Base-by-base conservation (phyloP, 2,329 filamentous ascomycete genomes). In the Neoscytalidium dimidiatum region DNA sequence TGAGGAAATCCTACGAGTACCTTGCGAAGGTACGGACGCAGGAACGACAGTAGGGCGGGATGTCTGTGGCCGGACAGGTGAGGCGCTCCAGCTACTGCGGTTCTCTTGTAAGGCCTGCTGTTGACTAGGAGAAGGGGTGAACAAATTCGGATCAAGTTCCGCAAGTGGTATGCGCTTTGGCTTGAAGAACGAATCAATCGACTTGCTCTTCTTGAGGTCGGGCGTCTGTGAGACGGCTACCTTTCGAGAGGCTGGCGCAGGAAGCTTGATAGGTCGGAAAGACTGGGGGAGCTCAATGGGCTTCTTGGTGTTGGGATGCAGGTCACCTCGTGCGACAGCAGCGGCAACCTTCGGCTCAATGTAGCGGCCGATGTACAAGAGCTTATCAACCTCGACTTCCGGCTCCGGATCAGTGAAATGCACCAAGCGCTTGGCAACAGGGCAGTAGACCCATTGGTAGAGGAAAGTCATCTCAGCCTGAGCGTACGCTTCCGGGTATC, bases 401-500 rank as follows among this genome's bases (percentile, higher is more conserved):
- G 84, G 80, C 0, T 87, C 85, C 0, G 90, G 84, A 14, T 87
- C 82, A 0, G 88, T 95, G 66, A 97, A 83, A 66, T 92, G 88
- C 44, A 97, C 91, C 49, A 98, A 78, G 67, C 87, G 81, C 65
- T 89, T 83, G 46, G 85, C 83, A 41, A 83, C 81, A 0, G 94
- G 93, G 74, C 94, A 98, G 76, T 92, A 99, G 3, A 98, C 94
- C 79, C 95, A 91, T 79, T 97, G 95, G 73, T 98, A 91, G 19
- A 97, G 80, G 73, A 99, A 99, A 0, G 95, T 98, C 70, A 92
- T 82, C 77, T 99, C 95, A 0, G 95, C 95, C 74, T 94, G 89
- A 67, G 87, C 86, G 75, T 98, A 99, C 21, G 86, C 83, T 7
- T 91, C 87, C 29, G 95, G 80, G 74, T 98, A 99, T 67, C 91